These are phyloP conservation scores for Heracleum sosnowskyi DNA, from an alignment of 129 eudicot species.

Conservation along the genomic window DNA sequence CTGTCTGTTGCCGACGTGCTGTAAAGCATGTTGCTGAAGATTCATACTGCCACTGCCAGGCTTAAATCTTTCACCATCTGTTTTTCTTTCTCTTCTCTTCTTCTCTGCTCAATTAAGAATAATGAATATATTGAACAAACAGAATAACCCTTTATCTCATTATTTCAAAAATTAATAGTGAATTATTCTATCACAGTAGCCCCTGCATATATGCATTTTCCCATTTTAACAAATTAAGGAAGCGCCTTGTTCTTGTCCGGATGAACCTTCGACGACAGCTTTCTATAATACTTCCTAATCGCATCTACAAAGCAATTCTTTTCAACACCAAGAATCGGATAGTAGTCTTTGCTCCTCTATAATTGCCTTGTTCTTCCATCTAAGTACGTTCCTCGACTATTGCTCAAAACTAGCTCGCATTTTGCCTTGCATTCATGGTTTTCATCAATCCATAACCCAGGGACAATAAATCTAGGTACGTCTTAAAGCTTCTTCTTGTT, in stretches of 20 bases:
- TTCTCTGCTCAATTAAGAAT: not conserved
- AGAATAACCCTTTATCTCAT: too few species aligned
- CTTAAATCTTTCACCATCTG: too few species aligned
- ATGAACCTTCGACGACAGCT: conserved; percentile 80
- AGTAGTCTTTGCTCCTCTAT: conserved; percentile 51
- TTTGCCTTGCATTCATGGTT: conserved; percentile 20
- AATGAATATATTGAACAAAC: too few species aligned
- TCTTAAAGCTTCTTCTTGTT: conserved; percentile 77
- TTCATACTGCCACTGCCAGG: too few species aligned
- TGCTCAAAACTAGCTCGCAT: conserved; percentile 7
- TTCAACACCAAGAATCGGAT: conserved; percentile 55
- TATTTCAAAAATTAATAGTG: too few species aligned
- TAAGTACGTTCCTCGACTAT: conserved; percentile 44
- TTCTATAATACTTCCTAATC: conserved; percentile 65
- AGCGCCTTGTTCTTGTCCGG: conserved; percentile 68
- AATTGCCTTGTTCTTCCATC: conserved; percentile 67
- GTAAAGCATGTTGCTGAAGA: too few species aligned
- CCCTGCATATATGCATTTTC: too few species aligned
- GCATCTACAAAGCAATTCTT: conserved; percentile 58
- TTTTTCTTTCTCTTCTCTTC: not conserved
- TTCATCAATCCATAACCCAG: too few species aligned
- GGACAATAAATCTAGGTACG: conserved; percentile 12
- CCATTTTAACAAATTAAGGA: too few species aligned
- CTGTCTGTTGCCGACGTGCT: too few species aligned
- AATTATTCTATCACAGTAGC: too few species aligned